Base-by-base conservation (phyloP, 805 yeast species). In the Metschnikowia peoriensis region DNA sequence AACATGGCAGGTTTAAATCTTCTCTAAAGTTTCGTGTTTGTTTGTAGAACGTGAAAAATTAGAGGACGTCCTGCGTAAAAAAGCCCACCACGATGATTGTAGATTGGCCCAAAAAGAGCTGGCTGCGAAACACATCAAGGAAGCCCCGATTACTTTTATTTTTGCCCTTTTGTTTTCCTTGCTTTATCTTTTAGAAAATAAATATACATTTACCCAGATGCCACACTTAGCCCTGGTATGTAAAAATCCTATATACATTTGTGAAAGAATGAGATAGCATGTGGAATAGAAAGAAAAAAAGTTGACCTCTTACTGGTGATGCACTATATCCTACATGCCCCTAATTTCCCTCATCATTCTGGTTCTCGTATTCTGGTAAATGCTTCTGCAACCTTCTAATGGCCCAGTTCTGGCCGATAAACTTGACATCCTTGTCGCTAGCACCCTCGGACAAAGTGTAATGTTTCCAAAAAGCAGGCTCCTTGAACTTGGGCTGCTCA, bases 401-500 rank as follows among this genome's bases (percentile, higher is more conserved):
- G 1, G 96, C 96, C 94, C 96, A 88, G 64, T 89, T 89, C 62
- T 83, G 72, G 1, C 96, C 96, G 28, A 87, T 78, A 59, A 89
- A 87, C 59, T 82, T 70, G 22, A 89, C 80, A 50, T 83, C 88
- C 0, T 86, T 86, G 54, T 83, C 90, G 52, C 84, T 78, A 28
- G 62, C 69, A 10, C 96, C 96, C 67, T 85, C 89, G 3, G 85
- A 67, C 1, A 52, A 45, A 7, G 93, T 88, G 65, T 76, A 89
- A 17, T 71, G 67, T 58, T 74, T 81, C 98, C 98, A 92, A 76
- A 87, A 92, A 17, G 67, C 68, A 1, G 89, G 91, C 32, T 77
- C 75, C 48, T 76, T 81, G 59, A 91, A 83, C 52, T 92, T 72
- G 10, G 81, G 74, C 61, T 89, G 96, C 63, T 89, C 96, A 11